Evolutionary conservation across 148 eudicot genomes (phyloP).

Genomic region (Silene uniflora): DNA sequence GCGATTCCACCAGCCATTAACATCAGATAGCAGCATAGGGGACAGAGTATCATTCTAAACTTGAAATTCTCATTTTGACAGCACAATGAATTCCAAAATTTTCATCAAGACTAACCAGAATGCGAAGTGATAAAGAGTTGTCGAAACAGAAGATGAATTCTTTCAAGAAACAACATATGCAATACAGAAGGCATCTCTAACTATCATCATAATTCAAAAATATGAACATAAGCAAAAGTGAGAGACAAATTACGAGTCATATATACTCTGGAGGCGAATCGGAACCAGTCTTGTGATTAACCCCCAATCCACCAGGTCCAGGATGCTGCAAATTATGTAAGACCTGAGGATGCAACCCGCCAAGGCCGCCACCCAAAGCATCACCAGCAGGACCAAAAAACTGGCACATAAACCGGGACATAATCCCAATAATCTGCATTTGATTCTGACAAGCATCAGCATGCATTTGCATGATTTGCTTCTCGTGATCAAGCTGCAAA

Average conservation of each 20-base stretch:
- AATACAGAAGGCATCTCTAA: not conserved
- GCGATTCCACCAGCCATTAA: not conserved
- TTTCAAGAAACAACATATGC: not conserved
- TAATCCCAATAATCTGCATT: constrained; percentile 64
- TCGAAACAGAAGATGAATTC: not conserved
- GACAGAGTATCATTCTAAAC: not conserved
- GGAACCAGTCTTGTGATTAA: constrained; percentile 55
- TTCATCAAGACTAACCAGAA: not conserved
- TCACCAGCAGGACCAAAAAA: constrained; percentile 62
- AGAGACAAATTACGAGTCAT: constrained; percentile 35
- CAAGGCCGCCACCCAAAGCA: constrained; percentile 63
- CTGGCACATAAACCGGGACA: constrained; percentile 71
- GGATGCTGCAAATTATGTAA: constrained; percentile 71
- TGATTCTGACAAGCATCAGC: constrained; percentile 85
- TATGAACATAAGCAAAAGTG: constrained; percentile 10
- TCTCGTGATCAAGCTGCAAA: constrained; percentile 84
- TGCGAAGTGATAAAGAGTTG: not conserved
- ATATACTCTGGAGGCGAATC: constrained; percentile 66
- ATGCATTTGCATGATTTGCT: constrained; percentile 87
- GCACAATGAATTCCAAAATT: not conserved
- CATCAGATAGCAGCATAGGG: not conserved
- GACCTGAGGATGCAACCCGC: constrained; percentile 56
- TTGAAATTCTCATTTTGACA: not conserved
- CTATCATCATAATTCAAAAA: not conserved
- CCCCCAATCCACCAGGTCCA: constrained; percentile 64